Conservation (phyloP, 176 grass and related monocot genomes). For the Hyparrhenia diplandra region DNA sequence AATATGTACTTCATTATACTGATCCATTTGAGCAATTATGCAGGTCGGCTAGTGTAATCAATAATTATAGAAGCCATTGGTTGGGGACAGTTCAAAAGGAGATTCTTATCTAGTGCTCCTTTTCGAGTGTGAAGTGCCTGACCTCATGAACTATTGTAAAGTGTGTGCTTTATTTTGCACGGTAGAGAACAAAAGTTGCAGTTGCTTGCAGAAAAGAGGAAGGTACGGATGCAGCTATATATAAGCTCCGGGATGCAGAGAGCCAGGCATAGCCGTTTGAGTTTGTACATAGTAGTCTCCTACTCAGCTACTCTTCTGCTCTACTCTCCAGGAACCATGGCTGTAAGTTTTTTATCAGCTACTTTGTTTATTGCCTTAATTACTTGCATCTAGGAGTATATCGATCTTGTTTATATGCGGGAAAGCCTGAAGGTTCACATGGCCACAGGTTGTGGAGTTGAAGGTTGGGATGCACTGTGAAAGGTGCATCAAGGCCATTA, state of each 20-base stretch:
- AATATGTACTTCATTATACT: background rate
- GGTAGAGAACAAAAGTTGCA: slow-evolving; percentile 49
- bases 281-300: slow-evolving; percentile 7
- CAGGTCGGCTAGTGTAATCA: background rate
- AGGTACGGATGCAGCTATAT: slow-evolving; percentile 47
- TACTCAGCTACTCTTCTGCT: background rate
- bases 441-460: slow-evolving; percentile 67
- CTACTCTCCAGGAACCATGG: slow-evolving; percentile 31
- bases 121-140: slow-evolving; percentile 54
- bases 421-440: slow-evolving; percentile 19
- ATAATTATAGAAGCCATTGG: slow-evolving; percentile 30
- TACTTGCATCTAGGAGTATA: background rate
- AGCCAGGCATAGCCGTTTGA: slow-evolving; percentile 3
- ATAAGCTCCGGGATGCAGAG: slow-evolving; percentile 34
- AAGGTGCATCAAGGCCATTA: slow-evolving; percentile 90
- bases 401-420: background rate
- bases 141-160: slow-evolving; percentile 22
- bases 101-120: slow-evolving; percentile 38
- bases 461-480: slow-evolving; percentile 97
- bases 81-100: slow-evolving; percentile 59
- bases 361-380: background rate
- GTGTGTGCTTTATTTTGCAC: slow-evolving; percentile 40
- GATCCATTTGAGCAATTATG: background rate
- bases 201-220: slow-evolving; percentile 41
- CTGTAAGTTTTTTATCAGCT: slow-evolving; percentile 48